Evolutionary conservation across 768 basidiomycete species (phyloP), one percentile per base, ranked within the genome.

Genomic region (Lactifluus volemus): DNA sequence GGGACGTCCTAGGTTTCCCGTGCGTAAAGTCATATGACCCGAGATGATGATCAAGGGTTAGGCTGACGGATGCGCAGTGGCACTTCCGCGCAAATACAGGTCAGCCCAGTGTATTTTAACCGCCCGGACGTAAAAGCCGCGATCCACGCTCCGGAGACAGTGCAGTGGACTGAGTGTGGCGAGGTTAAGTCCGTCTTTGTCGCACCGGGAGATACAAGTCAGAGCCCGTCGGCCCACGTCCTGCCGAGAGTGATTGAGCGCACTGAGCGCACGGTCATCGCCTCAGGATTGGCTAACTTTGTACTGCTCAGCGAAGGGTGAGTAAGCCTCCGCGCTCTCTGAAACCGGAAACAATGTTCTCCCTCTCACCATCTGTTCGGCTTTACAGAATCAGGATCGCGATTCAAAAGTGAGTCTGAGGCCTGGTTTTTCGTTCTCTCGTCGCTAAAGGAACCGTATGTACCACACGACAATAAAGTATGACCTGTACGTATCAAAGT

Each of bases 1-100:
- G 59, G 63, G 65, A 66, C 42, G 59, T 64, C 39, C 57, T 66
- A 7, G 65, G 65, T 32, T 55, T 61, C 47, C 65, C 65, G 65
- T 66, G 36, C 51, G 60, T 52, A 10, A 45, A 49, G 14, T 25
- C 25, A n/a, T n/a, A n/a, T n/a, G n/a, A n/a, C n/a, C n/a, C n/a
- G n/a, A 6, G 17, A 6, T 25, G 2, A 9, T 12, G 6, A 15
- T 12, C 32, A 10, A 14, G 1, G 11, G 30, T 34, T 21, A n/a
- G 4, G 17, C 49, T 55, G 30, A 58, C 34, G 5, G 12, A 11
- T 6, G 15, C 17, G 30, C 25, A 66, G 65, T n/a, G 65, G 65
- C 51, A 56, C 65, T 4, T 61, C 53, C 45, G 32, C 63, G 8
- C 59, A 66, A 47, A 49, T 58, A 8, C 65, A 66, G 39, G 55